phyloP scores from a whole-genome alignment of 2,329 filamentous ascomycete species.

The Alternaria longipes region DNA sequence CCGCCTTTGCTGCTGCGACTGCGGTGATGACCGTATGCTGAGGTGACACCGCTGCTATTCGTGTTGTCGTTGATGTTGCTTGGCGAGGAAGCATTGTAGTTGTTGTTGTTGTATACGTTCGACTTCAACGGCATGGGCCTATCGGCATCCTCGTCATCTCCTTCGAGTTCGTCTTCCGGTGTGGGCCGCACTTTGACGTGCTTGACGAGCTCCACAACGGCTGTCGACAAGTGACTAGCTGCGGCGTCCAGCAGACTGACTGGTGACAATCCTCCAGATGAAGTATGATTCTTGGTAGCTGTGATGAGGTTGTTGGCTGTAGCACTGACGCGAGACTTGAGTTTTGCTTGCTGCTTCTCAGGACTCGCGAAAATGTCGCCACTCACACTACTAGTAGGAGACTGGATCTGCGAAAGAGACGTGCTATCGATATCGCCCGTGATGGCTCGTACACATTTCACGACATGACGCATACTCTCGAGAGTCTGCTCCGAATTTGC shows the following conservation, averaged over 20 bases:
- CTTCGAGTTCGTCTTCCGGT: slow-evolving; percentile 77
- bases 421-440: slow-evolving; percentile 77
- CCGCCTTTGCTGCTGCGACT: slow-evolving; percentile 48
- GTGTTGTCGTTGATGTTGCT: slow-evolving; percentile 32
- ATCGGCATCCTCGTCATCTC: slow-evolving; percentile 65
- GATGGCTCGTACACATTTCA: slow-evolving; percentile 83
- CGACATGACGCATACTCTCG: slow-evolving; percentile 86
- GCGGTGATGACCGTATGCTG: slow-evolving; percentile 28
- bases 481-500: slow-evolving; percentile 79
- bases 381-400: slow-evolving; percentile 48
- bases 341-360: slow-evolving; percentile 68
- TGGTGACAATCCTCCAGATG: slow-evolving; percentile 83
- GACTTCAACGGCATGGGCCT: slow-evolving; percentile 49
- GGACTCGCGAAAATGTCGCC: slow-evolving; percentile 42
- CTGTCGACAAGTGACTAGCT: slow-evolving; percentile 85
- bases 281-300: slow-evolving; percentile 88
- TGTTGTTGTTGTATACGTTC: slow-evolving; percentile 27
- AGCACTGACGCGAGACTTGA: slow-evolving; percentile 85
- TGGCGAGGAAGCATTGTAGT: slow-evolving; percentile 32
- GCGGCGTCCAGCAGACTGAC: slow-evolving; percentile 95
- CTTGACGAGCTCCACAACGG: slow-evolving; percentile 85
- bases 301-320: slow-evolving; percentile 97
- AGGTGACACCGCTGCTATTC: slow-evolving; percentile 20
- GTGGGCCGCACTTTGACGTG: slow-evolving; percentile 84
- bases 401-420: slow-evolving; percentile 53